Conservation (phyloP, 768 basidiomycete genomes). For the Crassisporium funariophilum region DNA sequence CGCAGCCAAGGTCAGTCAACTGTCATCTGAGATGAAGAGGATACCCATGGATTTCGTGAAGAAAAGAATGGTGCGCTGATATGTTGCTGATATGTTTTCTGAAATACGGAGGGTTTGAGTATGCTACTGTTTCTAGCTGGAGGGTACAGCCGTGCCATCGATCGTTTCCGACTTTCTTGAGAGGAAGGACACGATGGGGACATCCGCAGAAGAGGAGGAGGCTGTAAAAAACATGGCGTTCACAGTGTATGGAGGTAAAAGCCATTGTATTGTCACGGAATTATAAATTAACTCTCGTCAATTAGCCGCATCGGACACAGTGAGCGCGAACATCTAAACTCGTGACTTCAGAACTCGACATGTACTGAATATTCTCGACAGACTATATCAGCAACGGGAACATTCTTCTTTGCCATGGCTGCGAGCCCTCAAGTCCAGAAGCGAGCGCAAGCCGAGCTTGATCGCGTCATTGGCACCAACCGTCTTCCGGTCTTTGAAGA, state of each 20-base stretch:
- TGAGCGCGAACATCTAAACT: background rate
- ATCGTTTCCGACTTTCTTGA: constrained; percentile 14
- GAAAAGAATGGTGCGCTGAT: constrained; percentile 5
- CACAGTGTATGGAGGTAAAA: background rate
- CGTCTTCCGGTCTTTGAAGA: constrained; percentile 33
- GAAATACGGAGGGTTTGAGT: background rate
- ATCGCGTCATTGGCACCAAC: constrained; percentile 30
- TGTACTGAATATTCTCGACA: background rate
- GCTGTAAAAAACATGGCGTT: background rate
- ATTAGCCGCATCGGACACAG: constrained; percentile 16
- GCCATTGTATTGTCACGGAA: background rate
- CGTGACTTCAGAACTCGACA: too few relatives aligned
- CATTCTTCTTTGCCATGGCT: constrained; percentile 32
- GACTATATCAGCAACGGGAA: constrained; percentile 16
- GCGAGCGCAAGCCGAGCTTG: constrained; percentile 38
- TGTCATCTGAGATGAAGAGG: constrained; percentile 4
- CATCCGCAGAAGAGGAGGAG: constrained; percentile 9
- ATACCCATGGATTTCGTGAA: constrained; percentile 10
- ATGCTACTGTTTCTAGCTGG: constrained; percentile 1
- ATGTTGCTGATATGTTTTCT: too few relatives aligned
- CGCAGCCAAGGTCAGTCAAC: background rate
- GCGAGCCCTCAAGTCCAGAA: constrained; percentile 31
- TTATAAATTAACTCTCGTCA: background rate
- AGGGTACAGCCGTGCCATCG: constrained; percentile 12
- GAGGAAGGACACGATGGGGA: background rate